Base-by-base conservation (phyloP, 2,329 filamentous ascomycete genomes). In the Claviceps pazoutovae region DNA sequence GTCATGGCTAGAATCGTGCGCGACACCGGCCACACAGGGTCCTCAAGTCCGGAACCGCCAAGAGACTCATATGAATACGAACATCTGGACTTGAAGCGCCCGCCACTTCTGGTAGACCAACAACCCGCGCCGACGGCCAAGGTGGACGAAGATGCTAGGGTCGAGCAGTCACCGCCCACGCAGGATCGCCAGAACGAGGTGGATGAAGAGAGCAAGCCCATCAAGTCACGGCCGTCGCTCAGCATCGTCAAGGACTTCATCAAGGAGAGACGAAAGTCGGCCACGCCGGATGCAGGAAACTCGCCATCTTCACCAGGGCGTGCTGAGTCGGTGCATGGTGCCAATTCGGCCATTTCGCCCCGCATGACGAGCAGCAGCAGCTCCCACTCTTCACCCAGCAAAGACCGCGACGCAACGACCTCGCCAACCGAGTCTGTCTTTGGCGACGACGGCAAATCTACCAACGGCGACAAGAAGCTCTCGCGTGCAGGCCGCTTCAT, bases 1-100 rank as follows among this genome's bases (percentile, higher is more conserved):
- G 89, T 95, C 11, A 93, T 86, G 17, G 87, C 90, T 48, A 81
- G 84, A 49, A 95, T 95, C 56, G 72, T 95, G 39, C 81, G 88
- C 47, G 84, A 86, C 57, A 71, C 76, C 11, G 65, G 76, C 26
- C 7, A 26, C 37, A 64, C 64, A 19, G 67, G 69, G 43, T 64
- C 67, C 5, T 68, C 64, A 53, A 63, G 64, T 19, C 61, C 70
- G 2, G 74, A 77, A 17, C 58, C 64, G 2, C 66, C 65, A 2
- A 67, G 63, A 39, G 71, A 73, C 49, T 60, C 62, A 17, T 64
- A 62, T 2, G 76, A 79, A 17, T 74, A 69, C 55, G 64, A 61
- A 39, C 70, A 71, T 5, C 56, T 78, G 41, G 74, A 81, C 17
- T 64, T 82, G 19, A 78, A 76, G 63, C 74, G 81, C 57, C 82